Conservation (phyloP, 2,329 filamentous ascomycete genomes). For the Penicillium sp. region DNA sequence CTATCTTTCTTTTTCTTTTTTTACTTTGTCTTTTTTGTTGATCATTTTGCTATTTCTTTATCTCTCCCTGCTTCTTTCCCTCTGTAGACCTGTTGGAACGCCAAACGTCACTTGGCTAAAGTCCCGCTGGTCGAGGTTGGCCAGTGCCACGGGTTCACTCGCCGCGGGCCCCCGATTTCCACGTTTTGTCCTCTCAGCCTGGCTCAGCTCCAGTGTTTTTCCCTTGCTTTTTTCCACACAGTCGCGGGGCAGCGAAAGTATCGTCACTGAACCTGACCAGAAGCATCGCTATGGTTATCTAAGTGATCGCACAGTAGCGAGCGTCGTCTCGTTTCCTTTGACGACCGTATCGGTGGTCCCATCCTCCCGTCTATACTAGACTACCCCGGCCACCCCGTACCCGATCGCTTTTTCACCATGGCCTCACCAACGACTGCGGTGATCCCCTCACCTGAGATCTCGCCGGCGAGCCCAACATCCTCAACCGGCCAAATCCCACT, state of each 20-base stretch:
- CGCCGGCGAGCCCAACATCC: constrained; percentile 37
- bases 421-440: constrained; percentile 32
- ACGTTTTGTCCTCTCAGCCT: neutral
- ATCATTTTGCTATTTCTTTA: neutral
- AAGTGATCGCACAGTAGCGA: neutral
- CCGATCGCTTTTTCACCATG: constrained; percentile 24
- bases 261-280: neutral
- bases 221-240: neutral
- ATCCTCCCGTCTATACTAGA: neutral
- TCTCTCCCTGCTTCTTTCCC: neutral
- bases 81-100: neutral
- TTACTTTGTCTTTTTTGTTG: neutral
- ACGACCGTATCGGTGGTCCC: neutral
- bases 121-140: neutral
- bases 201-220: neutral
- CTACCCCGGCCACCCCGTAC: neutral
- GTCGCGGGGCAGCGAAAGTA: neutral
- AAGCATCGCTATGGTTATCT: constrained; percentile 1
- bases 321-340: neutral
- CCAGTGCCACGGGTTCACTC: neutral
- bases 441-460: constrained; percentile 33
- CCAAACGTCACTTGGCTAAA: neutral
- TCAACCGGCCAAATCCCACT: constrained; percentile 37
- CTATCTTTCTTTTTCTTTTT: neutral
- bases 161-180: neutral